These are phyloP conservation scores for Kappamyces sp. DNA, from an alignment of 192 early-diverging fungal genomes.

Conservation along the genomic window DNA sequence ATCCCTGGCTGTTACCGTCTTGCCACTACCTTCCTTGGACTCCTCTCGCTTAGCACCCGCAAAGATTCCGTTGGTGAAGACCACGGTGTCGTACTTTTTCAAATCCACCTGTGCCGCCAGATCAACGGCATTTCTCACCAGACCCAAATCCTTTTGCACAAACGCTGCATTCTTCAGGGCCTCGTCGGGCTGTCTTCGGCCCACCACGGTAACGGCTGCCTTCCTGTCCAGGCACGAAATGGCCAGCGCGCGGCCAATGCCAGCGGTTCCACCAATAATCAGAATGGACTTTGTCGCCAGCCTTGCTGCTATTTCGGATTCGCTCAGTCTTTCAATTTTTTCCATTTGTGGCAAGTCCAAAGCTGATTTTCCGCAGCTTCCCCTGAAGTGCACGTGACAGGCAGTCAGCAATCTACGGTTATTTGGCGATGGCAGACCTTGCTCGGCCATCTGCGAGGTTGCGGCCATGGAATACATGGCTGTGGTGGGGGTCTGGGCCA, in stretches of 20 bases:
- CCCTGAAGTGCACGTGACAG: too few relatives aligned
- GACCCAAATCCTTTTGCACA: conserved; percentile 3
- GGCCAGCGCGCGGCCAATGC: conserved; percentile 3
- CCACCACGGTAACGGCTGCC: conserved; percentile 2
- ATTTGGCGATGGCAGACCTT: too few relatives aligned
- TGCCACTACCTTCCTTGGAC: not conserved
- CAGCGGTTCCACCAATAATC: conserved; percentile 7
- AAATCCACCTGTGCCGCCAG: not conserved
- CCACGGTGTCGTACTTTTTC: conserved; percentile 2
- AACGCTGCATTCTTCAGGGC: conserved; percentile 3
- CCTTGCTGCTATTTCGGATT: too few relatives aligned
- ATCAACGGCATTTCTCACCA: not conserved
- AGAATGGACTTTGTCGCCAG: not conserved
- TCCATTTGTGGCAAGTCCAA: too few relatives aligned
- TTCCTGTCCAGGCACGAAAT: not conserved
- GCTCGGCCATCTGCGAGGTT: too few relatives aligned
- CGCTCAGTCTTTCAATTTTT: too few relatives aligned
- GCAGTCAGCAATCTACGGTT: too few relatives aligned
- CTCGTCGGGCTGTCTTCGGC: conserved; percentile 3
- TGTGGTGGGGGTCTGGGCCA: too few relatives aligned
- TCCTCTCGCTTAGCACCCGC: not conserved
- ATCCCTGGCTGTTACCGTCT: not conserved
- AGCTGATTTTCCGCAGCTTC: too few relatives aligned
- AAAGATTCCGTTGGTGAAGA: conserved; percentile 10
- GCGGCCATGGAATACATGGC: too few relatives aligned